Evolutionary conservation across 306 rosid genomes (phyloP).

Genomic region (Alnus rubra): DNA sequence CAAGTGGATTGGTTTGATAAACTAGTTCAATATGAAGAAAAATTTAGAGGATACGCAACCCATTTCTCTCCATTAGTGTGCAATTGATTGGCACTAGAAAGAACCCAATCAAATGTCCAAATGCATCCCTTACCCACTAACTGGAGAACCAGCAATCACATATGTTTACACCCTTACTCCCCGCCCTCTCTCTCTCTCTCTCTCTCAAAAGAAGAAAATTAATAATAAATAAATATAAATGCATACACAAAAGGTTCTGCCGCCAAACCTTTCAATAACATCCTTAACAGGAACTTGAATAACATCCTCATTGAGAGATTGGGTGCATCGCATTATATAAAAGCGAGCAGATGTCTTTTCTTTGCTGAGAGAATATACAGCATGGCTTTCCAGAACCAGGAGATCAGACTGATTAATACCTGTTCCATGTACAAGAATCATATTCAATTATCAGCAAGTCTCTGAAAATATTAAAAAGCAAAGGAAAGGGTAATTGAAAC

Average conservation of each 20-base stretch:
- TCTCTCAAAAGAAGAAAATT: neutral
- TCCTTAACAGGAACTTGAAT: conserved; percentile 56
- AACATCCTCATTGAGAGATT: conserved; percentile 29
- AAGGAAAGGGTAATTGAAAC: conserved; percentile 5
- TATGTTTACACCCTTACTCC: neutral
- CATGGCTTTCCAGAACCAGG: conserved; percentile 53
- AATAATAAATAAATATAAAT: neutral
- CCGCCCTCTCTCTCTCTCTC: neutral
- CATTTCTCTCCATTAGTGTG: neutral
- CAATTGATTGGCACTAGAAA: neutral
- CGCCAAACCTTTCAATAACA: conserved; percentile 53
- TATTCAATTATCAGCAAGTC: conserved; percentile 24
- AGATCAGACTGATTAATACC: conserved; percentile 57
- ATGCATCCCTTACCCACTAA: neutral
- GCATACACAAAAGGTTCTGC: neutral
- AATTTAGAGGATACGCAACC: neutral
- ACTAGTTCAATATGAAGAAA: neutral
- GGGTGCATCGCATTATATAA: conserved; percentile 61
- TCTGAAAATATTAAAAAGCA: neutral
- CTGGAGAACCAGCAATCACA: neutral
- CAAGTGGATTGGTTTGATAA: neutral
- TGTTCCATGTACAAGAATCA: conserved; percentile 40
- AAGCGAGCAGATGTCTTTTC: conserved; percentile 63
- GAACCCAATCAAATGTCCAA: neutral
- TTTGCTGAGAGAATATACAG: conserved; percentile 63